A percentile compares a stretch with the other conserved stretches of the same genome.
Evolutionary conservation across 2,329 filamentous ascomycete species (phyloP).

Genomic region (Diaporthe helianthi): DNA sequence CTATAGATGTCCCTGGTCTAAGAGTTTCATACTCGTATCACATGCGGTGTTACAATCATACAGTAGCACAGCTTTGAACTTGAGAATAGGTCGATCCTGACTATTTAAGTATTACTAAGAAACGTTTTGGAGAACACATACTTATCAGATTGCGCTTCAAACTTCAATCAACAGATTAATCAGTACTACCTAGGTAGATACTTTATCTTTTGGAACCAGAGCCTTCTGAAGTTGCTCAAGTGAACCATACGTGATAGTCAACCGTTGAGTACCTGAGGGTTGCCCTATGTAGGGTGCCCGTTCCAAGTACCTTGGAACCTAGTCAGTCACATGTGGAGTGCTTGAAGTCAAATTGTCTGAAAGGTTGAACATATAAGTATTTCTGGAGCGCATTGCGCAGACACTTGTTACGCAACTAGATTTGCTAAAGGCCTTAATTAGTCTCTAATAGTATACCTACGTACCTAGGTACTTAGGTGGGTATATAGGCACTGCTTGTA

Average conservation of each 20-base stretch:
- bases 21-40: background rate
- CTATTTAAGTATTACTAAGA: background rate
- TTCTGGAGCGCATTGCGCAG: background rate
- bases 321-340: too few relatives aligned
- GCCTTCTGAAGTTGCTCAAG: too few relatives aligned
- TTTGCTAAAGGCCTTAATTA: background rate
- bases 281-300: too few relatives aligned
- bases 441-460: background rate
- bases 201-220: too few relatives aligned
- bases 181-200: background rate
- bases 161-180: background rate
- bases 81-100: background rate
- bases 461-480: background rate
- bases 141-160: accelerated
- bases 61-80: too few relatives aligned
- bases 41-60: background rate
- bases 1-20: background rate
- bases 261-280: too few relatives aligned
- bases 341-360: background rate
- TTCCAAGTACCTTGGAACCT: too few relatives aligned
- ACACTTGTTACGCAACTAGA: background rate
- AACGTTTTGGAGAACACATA: background rate
- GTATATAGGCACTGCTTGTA: too few relatives aligned
- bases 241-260: too few relatives aligned
- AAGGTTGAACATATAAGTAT: background rate